Evolutionary conservation across 225 moss, liverwort and hornwort genomes (phyloP).

Genomic region (Polytrichum commune): DNA sequence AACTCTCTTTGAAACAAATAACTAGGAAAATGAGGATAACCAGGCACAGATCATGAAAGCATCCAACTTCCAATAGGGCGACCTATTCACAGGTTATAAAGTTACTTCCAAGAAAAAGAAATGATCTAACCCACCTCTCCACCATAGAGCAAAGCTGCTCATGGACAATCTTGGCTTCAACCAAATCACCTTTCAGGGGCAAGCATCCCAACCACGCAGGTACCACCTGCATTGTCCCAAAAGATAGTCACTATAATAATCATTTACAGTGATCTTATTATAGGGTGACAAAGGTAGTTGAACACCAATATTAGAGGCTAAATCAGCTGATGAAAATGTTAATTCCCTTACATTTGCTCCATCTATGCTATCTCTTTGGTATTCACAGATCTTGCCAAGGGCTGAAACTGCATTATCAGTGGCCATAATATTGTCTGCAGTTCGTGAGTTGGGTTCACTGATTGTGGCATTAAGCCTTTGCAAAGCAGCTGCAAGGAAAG

Average conservation of each 20-base stretch:
- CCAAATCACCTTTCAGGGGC: constrained; percentile 85
- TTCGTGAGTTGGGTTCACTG: constrained; percentile 61
- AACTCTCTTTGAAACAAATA: background rate
- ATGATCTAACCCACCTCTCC: constrained; percentile 65
- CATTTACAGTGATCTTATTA: too few relatives aligned
- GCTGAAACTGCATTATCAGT: constrained; percentile 99
- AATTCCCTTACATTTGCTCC: constrained; percentile 41
- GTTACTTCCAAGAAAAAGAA: background rate
- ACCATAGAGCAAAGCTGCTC: constrained; percentile 97
- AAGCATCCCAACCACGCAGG: constrained; percentile 95
- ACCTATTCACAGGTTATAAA: too few relatives aligned
- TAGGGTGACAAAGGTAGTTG: too few relatives aligned
- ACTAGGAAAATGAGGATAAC: background rate
- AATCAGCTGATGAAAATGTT: background rate
- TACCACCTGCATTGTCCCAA: constrained; percentile 62
- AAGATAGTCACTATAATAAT: too few relatives aligned
- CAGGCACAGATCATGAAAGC: too few relatives aligned
- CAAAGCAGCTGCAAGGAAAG: constrained; percentile 64
- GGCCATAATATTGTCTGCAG: constrained; percentile 89
- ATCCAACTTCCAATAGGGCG: too few relatives aligned
- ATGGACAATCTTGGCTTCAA: constrained; percentile 97
- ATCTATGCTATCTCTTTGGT: constrained; percentile 92
- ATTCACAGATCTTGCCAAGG: constrained; percentile 94
- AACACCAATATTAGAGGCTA: too few relatives aligned
- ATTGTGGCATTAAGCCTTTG: constrained; percentile 77